Evolutionary conservation across 371 early-diverging fungal species (phyloP), one percentile per base, ranked within the genome.

Genomic region (Saksenaea vasiformis): DNA sequence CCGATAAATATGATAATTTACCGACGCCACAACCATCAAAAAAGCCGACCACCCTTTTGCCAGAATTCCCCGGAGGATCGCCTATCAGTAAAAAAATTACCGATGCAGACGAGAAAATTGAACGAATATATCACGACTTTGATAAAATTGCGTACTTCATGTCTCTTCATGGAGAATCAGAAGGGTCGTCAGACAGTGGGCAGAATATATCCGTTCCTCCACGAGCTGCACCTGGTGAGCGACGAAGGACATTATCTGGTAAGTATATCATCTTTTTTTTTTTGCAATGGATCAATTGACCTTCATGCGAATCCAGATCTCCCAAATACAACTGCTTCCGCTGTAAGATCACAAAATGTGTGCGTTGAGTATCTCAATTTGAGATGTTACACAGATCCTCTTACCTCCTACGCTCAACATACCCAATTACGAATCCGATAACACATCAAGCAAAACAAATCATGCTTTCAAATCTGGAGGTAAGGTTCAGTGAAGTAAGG

Each of bases 61-160:
- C 73, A 9, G 63, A 71, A 10, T 67, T 70, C 57, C 70, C 74
- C 3, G 70, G 65, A 9, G 27, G 47, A 4, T 47, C 54, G 26
- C 53, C 62, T 1, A 60, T 51, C 28, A 69, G 58, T 19, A 62
- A 61, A 56, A 73, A 74, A 36, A 62, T 79, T 34, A 83, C 82
- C 0, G 84, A 87, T 66, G 89, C 92, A 26, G 95, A 95, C 71
- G 88, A 86, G 37, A 91, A 90, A 62, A 90, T 95, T 58, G 91
- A 90, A 31, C 69, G 86, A 1, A 82, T 95, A 17, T 90, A 88
- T 67, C 70, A 81, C 53, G 94, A 95, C 61, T 91, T 93, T 68
- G 90, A 86, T 68, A 84, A 84, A 47, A 90, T 93, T 34, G 87
- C 86, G 35, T 74, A 79, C 62, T 82, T 79, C 55, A 56, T 88